Evolutionary conservation across 768 basidiomycete species (phyloP).

Genomic region (Pisolithus sp.): DNA sequence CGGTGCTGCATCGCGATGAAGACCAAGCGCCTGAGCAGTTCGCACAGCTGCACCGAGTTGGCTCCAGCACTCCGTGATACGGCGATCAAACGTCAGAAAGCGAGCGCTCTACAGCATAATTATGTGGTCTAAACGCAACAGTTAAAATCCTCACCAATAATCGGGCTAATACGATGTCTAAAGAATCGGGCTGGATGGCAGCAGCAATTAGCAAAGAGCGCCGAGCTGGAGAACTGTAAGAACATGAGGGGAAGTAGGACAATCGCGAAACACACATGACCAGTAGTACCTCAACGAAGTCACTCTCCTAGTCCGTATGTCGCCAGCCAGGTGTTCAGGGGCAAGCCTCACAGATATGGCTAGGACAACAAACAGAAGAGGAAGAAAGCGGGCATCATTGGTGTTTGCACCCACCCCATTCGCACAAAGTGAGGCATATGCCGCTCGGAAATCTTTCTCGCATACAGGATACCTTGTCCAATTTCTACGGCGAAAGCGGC

Average conservation of each 20-base stretch:
- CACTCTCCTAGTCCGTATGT: conserved; percentile 65
- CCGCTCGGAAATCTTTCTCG: conserved; percentile 71
- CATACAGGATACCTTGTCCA: conserved; percentile 92
- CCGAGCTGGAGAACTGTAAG: conserved; percentile 50
- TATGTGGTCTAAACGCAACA: not conserved
- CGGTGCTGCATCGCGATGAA: conserved; percentile 83
- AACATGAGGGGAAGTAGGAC: conserved; percentile 5
- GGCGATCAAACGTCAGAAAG: conserved; percentile 64
- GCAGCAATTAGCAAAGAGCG: conserved; percentile 85
- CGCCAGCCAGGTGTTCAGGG: conserved; percentile 78
- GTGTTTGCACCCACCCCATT: conserved; percentile 60
- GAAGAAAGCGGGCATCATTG: conserved; percentile 77
- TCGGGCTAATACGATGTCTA: conserved; percentile 90
- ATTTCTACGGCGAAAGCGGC: conserved; percentile 46
- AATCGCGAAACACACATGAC: conserved; percentile 63
- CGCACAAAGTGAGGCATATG: conserved; percentile 61
- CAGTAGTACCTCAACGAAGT: conserved; percentile 91
- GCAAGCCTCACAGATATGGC: conserved; percentile 83
- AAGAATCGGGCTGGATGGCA: conserved; percentile 86
- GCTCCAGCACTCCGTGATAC: conserved; percentile 94
- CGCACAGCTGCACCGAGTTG: conserved; percentile 89
- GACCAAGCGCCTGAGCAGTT: conserved; percentile 88
- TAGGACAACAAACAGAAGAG: conserved; percentile 88
- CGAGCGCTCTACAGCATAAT: conserved; percentile 53
- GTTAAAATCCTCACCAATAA: conserved; percentile 46